These are phyloP conservation scores for Fusarium vanettenii DNA, from an alignment of 2,329 filamentous ascomycete genomes.

Conservation along the genomic window DNA sequence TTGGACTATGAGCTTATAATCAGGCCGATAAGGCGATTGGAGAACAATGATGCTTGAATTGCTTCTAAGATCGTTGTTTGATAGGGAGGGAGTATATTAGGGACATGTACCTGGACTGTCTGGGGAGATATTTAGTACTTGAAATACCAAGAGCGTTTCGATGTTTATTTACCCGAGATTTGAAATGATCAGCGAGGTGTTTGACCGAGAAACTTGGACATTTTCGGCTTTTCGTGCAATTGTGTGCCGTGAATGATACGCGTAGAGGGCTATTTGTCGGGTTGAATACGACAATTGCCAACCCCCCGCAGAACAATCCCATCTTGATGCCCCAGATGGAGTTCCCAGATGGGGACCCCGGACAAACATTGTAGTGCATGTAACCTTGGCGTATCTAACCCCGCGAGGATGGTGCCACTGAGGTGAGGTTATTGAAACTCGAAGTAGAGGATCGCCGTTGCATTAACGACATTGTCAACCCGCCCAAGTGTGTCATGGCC, in stretches of 20 bases:
- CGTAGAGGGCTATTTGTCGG: background rate
- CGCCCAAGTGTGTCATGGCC: too few relatives aligned
- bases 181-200: background rate
- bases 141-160: background rate
- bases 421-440: background rate
- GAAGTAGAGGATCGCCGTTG: too few relatives aligned
- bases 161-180: background rate
- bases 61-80: background rate
- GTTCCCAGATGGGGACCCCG: background rate
- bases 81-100: background rate
- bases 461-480: too few relatives aligned
- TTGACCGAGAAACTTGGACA: background rate
- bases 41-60: background rate
- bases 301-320: background rate
- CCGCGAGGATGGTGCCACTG: background rate
- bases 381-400: background rate
- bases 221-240: background rate
- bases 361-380: background rate
- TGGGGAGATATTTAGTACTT: background rate
- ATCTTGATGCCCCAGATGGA: background rate
- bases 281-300: background rate
- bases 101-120: background rate
- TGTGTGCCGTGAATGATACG: background rate
- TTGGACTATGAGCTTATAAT: slow-evolving; percentile 29
- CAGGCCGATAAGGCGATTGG: slow-evolving; percentile 3